Base-by-base conservation (phyloP, 2,329 filamentous ascomycete genomes). In the Lojkania enalia region DNA sequence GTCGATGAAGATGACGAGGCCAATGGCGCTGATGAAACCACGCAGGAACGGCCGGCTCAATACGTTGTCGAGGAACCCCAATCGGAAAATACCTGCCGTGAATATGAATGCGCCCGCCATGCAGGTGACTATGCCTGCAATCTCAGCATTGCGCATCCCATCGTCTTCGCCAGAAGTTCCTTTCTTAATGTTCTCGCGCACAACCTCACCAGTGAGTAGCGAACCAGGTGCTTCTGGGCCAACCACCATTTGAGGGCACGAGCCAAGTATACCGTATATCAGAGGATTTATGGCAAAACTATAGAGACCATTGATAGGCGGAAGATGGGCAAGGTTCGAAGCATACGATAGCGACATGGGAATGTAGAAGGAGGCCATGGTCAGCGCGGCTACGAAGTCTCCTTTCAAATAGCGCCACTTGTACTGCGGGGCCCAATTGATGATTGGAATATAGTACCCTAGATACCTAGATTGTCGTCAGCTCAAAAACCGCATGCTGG, bases 281-380 rank as follows among this genome's bases (percentile, higher is more conserved):
- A 97, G 73, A 0, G 94, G 94, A 47, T 91, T 91, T 74, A 97
- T 89, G 51, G 95, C 88, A 66, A 96, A 97, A 13, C 88, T 83
- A 72, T 97, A 99, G 3, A 99, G 79, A 0, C 94, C 94, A 63
- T 96, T 92, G 60, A 97, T 91, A 0, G 94, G 87, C 6, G 92
- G 90, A 1, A 96, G 84, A 66, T 97, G 94, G 4, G 87, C 90
- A 31, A 99, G 83, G 64, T 97, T 97, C 30, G 89, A 84, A 43
- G 94, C 90, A 53, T 95, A 86, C 0, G 94, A 97, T 12, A 99
- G 80, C 0, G 90, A 87, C 91, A 99, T 96, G 39, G 94, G 94
- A 27, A 99, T 87, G 69, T 99, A 99, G 74, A 99, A 94, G 19
- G 91, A 96, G n/a, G 92, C 89, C 75, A 99, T 86, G n/a, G 94